phyloP scores from a whole-genome alignment of 2,329 filamentous ascomycete species.

The Phyllosticta citrichinensis region DNA sequence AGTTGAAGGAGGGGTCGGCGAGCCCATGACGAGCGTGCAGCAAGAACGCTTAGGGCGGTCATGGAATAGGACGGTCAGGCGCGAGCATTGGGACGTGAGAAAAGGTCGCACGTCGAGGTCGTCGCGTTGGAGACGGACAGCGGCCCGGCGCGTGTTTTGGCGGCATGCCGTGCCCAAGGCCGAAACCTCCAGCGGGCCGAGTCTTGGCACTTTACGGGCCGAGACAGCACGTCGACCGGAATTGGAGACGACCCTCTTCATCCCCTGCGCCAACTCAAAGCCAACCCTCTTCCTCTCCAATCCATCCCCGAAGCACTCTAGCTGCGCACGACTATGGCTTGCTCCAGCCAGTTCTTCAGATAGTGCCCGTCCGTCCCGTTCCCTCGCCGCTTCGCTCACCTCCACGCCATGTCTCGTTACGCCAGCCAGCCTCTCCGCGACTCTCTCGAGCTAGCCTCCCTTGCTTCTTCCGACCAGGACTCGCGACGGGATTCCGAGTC shows the following conservation, averaged over 20 bases:
- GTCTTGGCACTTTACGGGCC: not conserved
- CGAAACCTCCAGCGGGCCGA: not conserved
- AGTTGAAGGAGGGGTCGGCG: not conserved
- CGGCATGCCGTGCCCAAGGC: not conserved
- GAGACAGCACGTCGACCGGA: not conserved
- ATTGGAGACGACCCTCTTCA: not conserved
- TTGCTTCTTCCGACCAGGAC: slow-evolving; percentile 71
- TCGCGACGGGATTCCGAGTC: slow-evolving; percentile 62
- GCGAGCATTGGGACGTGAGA: slow-evolving; percentile 1
- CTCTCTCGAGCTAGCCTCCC: slow-evolving; percentile 89
- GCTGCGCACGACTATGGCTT: slow-evolving; percentile 4
- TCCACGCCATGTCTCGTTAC: slow-evolving; percentile 27
- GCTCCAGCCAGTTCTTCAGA: not conserved
- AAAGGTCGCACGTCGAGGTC: not conserved
- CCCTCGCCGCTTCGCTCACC: not conserved
- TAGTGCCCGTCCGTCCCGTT: not conserved
- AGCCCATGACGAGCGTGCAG: slow-evolving; percentile 2
- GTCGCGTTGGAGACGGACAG: not conserved
- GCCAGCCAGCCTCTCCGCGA: slow-evolving; percentile 53
- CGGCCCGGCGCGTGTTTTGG: not conserved
- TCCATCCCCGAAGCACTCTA: not conserved
- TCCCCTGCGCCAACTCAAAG: slow-evolving; percentile 9
- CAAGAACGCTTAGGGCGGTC: slow-evolving; percentile 1
- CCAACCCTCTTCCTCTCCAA: not conserved
- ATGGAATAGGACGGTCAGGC: not conserved